These are phyloP conservation scores for Rhazya stricta DNA, from an alignment of 257 asterid genomes.

Conservation along the genomic window DNA sequence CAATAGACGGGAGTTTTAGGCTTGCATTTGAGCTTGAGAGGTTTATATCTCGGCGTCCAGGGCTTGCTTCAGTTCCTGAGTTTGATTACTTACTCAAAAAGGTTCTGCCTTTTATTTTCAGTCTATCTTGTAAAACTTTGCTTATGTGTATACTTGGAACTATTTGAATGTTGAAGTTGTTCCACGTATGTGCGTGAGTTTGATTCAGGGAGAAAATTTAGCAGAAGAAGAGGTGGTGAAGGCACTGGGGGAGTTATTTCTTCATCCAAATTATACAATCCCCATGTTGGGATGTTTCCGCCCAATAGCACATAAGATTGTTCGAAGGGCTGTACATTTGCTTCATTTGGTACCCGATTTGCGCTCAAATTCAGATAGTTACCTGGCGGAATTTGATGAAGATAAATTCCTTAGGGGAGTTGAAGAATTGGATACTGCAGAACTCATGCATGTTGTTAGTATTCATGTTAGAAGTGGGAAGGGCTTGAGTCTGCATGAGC, in stretches of 20 bases:
- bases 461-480: conserved; percentile 50
- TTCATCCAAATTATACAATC: conserved; percentile 79
- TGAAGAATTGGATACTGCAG: conserved; percentile 33
- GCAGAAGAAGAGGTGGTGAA: conserved; percentile 66
- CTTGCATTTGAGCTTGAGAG: conserved; percentile 53
- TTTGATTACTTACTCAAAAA: conserved; percentile 45
- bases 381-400: conserved; percentile 39
- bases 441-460: conserved; percentile 40
- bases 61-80: conserved; percentile 41
- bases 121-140: neutral
- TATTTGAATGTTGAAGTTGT: neutral
- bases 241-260: conserved; percentile 57
- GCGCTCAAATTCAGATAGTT: conserved; percentile 39
- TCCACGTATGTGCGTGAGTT: neutral
- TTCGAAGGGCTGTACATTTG: conserved; percentile 49
- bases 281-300: conserved; percentile 84
- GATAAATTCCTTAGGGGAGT: conserved; percentile 44
- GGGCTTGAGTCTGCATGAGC: conserved; percentile 74
- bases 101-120: conserved; percentile 31
- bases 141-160: neutral
- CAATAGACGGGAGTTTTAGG: conserved; percentile 66
- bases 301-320: conserved; percentile 53
- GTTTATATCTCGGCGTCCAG: conserved; percentile 58
- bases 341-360: conserved; percentile 56
- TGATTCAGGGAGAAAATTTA: conserved; percentile 54